Conservation (phyloP, 2,329 filamentous ascomycete species). For the Alternaria hordeiaustralica region DNA sequence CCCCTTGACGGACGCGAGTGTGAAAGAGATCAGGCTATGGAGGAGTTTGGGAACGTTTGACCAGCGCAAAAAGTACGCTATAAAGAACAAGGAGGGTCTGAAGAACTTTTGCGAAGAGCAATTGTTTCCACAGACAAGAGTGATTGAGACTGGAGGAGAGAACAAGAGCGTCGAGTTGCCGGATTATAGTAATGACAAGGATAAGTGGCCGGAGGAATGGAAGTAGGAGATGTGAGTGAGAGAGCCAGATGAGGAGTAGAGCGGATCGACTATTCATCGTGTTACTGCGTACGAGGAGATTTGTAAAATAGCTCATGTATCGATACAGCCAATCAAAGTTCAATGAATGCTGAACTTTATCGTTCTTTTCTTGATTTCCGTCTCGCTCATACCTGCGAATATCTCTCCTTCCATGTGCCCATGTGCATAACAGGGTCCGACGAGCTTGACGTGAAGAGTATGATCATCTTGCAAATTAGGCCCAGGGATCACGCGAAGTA, state of each 20-base stretch:
- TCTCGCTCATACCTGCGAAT: neutral
- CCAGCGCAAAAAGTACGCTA: too few relatives aligned
- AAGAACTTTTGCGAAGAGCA: neutral
- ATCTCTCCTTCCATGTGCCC: slow-evolving; percentile 1
- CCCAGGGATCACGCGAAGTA: too few relatives aligned
- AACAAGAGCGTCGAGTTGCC: neutral
- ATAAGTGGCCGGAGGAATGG: neutral
- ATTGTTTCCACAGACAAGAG: neutral
- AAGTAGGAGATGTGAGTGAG: neutral
- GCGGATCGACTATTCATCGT: neutral
- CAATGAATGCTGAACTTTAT: neutral
- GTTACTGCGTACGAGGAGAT: neutral
- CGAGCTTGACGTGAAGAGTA: too few relatives aligned
- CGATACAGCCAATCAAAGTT: neutral
- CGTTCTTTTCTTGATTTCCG: neutral
- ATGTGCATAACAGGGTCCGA: neutral
- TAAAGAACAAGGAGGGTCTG: neutral
- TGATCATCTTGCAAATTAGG: too few relatives aligned
- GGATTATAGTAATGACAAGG: neutral
- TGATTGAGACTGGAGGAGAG: neutral
- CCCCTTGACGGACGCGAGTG: neutral
- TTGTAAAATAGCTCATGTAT: neutral
- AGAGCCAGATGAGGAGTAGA: neutral
- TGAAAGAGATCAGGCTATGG: neutral
- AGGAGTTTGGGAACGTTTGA: neutral